A percentile compares a stretch with the other conserved stretches of the same genome.
phyloP scores from a whole-genome alignment of 2,329 filamentous ascomycete species.

The Daldinia sp. region DNA sequence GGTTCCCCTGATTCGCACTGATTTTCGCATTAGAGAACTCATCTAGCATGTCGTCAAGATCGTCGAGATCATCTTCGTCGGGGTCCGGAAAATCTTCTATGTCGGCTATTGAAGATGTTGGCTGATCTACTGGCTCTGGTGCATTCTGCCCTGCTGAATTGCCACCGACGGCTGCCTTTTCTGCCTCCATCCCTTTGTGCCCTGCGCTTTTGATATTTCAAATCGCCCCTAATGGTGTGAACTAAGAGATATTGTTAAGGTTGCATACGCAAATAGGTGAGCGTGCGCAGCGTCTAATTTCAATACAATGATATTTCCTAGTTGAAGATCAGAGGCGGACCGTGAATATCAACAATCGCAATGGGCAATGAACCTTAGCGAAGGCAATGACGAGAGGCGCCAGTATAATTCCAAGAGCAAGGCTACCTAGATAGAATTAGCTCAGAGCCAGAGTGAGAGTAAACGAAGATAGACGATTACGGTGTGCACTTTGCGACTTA shows the following conservation, averaged over 20 bases:
- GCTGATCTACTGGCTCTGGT: conserved; percentile 38
- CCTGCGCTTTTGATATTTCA: not conserved
- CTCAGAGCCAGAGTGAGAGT: not conserved
- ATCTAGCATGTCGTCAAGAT: conserved; percentile 94
- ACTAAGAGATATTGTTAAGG: not conserved
- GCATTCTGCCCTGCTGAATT: conserved; percentile 26
- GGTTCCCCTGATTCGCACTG: conserved; percentile 53
- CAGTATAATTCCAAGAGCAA: not conserved
- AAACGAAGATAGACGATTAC: not conserved
- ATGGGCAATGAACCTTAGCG: not conserved
- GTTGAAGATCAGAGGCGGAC: not conserved
- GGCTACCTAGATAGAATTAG: not conserved
- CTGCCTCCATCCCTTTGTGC: conserved; percentile 35
- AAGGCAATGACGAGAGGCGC: not conserved
- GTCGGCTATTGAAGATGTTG: conserved; percentile 40
- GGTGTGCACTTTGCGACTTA: conserved; percentile 16
- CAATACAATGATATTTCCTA: not conserved
- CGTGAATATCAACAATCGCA: not conserved
- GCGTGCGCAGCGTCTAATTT: conserved; percentile 2
- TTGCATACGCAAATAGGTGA: conserved; percentile 7
- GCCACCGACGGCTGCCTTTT: conserved; percentile 30
- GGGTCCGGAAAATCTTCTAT: conserved; percentile 78
- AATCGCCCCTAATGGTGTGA: not conserved
- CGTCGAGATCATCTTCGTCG: conserved; percentile 90
- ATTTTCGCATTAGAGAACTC: conserved; percentile 79